These are phyloP conservation scores for Yamadazyma akitaensis DNA, from an alignment of 805 yeast genomes.

Conservation along the genomic window DNA sequence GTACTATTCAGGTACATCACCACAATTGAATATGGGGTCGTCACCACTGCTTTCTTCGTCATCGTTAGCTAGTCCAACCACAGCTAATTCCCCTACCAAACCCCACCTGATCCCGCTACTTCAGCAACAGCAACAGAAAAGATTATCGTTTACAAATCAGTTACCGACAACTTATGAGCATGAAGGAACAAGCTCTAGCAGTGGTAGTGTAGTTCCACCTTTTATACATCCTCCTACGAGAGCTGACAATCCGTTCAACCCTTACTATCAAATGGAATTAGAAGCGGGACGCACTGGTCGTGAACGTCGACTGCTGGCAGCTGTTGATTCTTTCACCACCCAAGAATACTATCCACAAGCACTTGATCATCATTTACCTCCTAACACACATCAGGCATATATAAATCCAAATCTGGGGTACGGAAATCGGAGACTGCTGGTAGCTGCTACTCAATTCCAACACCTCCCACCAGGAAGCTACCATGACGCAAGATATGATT, in stretches of 20 bases:
- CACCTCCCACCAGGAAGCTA: constrained; percentile 1
- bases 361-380: background rate
- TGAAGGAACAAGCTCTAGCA: constrained; percentile 17
- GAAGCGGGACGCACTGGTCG: constrained; percentile 30
- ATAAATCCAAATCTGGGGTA: constrained; percentile 1
- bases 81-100: constrained; percentile 29
- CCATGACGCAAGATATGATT: background rate
- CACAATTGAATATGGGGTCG: background rate
- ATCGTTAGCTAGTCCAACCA: constrained; percentile 9
- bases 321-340: constrained; percentile 10
- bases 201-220: constrained; percentile 19
- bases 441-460: constrained; percentile 12
- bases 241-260: constrained; percentile 44
- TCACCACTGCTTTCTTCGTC: constrained; percentile 6
- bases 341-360: background rate
- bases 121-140: constrained; percentile 20
- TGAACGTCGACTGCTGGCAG: constrained; percentile 16
- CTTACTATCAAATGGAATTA: constrained; percentile 36
- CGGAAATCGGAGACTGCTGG: constrained; percentile 12
- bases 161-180: constrained; percentile 51
- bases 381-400: background rate
- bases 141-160: constrained; percentile 41
- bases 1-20: constrained; percentile 26
- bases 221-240: constrained; percentile 42
- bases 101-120: constrained; percentile 24